Percentiles rank a stretch among this genome's conserved stretches.
Conservation (phyloP, 352 stramenopile genomes). For the Phytopythium oedochilum region DNA sequence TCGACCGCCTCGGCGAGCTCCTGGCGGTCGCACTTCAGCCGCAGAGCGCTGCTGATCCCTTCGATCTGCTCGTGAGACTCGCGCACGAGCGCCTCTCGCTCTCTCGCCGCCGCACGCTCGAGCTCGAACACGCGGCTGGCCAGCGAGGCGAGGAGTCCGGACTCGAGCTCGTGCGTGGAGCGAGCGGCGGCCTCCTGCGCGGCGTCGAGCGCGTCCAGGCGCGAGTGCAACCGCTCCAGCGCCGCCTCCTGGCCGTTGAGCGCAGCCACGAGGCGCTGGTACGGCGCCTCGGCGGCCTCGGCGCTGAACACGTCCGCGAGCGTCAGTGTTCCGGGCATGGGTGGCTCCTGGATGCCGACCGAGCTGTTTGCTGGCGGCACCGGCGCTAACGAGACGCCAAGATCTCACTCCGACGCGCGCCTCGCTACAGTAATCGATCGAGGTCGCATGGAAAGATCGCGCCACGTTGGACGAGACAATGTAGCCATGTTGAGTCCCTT, state of each 20-base stretch:
- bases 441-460: no score
- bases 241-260: slow-evolving; percentile 50
- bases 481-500: no score
- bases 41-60: slow-evolving; percentile 12
- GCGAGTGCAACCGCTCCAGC: slow-evolving; percentile 27
- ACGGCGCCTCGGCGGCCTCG: slow-evolving; percentile 36
- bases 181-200: slow-evolving; percentile 25
- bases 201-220: slow-evolving; percentile 9
- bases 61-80: slow-evolving; percentile 3
- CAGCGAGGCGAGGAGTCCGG: slow-evolving; percentile 6
- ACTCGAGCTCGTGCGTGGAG: slow-evolving; percentile 12
- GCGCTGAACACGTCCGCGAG: slow-evolving; percentile 55
- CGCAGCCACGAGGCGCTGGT: slow-evolving; percentile 54
- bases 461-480: no score
- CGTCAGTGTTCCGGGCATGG: slow-evolving; percentile 9
- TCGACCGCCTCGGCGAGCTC: slow-evolving; percentile 12
- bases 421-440: no score
- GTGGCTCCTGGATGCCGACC: no score
- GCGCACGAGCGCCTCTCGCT: background rate
- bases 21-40: slow-evolving; percentile 15
- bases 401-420: no score
- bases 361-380: no score
- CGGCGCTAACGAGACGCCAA: no score
- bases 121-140: slow-evolving; percentile 9
- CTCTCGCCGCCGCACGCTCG: background rate